Evolutionary conservation across 83 land plant species (phyloP).

Genomic region (Diphasiastrum complanatum): DNA sequence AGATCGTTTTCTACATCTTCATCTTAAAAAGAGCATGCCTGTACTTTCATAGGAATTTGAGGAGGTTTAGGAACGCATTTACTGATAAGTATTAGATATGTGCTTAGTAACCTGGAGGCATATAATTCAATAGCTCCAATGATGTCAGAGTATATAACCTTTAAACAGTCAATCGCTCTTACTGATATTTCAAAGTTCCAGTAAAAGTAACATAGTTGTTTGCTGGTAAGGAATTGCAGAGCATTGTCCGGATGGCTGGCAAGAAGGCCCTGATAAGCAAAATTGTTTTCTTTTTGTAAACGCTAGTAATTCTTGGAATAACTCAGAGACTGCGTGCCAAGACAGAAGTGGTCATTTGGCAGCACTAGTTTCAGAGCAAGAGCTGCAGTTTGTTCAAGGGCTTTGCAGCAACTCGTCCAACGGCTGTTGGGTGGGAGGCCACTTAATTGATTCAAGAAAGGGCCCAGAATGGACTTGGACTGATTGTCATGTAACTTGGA

Average conservation of each 20-base stretch:
- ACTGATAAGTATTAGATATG: too few relatives aligned
- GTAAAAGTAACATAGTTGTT: too few relatives aligned
- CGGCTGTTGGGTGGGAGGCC: conserved; percentile 95
- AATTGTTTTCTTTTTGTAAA: conserved; percentile 42
- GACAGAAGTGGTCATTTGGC: conserved; percentile 57
- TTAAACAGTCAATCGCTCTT: too few relatives aligned
- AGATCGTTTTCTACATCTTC: too few relatives aligned
- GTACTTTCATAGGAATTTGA: too few relatives aligned
- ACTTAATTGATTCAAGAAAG: conserved; percentile 21
- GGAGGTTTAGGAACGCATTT: too few relatives aligned
- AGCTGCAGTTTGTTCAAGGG: conserved; percentile 39
- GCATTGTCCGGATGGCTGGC: conserved; percentile 65
- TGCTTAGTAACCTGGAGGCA: too few relatives aligned
- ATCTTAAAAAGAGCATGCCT: too few relatives aligned
- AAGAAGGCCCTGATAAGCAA: conserved; percentile 34
- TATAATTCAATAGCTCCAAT: too few relatives aligned
- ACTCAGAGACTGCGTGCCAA: conserved; percentile 48
- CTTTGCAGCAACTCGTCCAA: conserved; percentile 31
- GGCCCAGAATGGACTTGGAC: conserved; percentile 47
- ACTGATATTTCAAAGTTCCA: too few relatives aligned
- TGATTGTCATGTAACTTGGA: conserved; percentile 42
- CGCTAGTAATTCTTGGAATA: conserved; percentile 45
- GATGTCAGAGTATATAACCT: too few relatives aligned
- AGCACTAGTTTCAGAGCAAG: conserved; percentile 43
- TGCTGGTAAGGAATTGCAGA: too few relatives aligned